A percentile compares a stretch with the other conserved stretches of the same genome.
These are phyloP conservation scores for Pleurozium schreberi DNA, from an alignment of 225 moss, liverwort and hornwort species.

Conservation along the genomic window DNA sequence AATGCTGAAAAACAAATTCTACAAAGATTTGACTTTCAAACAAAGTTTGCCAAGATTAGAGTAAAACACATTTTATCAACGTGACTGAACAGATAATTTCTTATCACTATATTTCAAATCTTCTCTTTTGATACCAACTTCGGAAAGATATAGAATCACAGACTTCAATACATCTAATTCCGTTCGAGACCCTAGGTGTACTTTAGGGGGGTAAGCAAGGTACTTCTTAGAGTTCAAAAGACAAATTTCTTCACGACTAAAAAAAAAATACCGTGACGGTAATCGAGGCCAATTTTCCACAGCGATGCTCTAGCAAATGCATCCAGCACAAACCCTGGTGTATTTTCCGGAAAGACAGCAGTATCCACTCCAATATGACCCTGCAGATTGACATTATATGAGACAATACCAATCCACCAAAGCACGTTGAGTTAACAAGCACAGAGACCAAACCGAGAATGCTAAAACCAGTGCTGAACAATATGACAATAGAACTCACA, in stretches of 20 bases:
- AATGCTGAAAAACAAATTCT: background rate
- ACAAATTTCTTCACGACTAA: background rate
- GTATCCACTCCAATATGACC: conserved; percentile 93
- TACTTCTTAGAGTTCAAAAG: background rate
- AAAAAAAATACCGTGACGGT: conserved; percentile 60
- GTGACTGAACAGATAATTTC: background rate
- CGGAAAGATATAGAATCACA: background rate
- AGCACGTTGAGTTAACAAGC: background rate
- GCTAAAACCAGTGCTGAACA: background rate
- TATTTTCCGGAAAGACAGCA: conserved; percentile 87
- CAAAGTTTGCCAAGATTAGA: background rate
- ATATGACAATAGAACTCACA: background rate
- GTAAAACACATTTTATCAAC: background rate
- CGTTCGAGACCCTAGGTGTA: background rate
- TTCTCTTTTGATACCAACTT: background rate
- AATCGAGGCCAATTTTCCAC: conserved; percentile 97
- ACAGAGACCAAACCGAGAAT: background rate
- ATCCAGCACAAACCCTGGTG: conserved; percentile 93
- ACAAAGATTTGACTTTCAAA: background rate
- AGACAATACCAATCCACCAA: background rate
- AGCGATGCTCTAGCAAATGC: conserved; percentile 87
- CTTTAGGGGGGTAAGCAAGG: background rate
- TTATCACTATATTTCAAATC: background rate
- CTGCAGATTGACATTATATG: conserved; percentile 27
- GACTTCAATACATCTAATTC: background rate